phyloP scores from a whole-genome alignment of 768 basidiomycete genomes.

The Boletus patriciae region DNA sequence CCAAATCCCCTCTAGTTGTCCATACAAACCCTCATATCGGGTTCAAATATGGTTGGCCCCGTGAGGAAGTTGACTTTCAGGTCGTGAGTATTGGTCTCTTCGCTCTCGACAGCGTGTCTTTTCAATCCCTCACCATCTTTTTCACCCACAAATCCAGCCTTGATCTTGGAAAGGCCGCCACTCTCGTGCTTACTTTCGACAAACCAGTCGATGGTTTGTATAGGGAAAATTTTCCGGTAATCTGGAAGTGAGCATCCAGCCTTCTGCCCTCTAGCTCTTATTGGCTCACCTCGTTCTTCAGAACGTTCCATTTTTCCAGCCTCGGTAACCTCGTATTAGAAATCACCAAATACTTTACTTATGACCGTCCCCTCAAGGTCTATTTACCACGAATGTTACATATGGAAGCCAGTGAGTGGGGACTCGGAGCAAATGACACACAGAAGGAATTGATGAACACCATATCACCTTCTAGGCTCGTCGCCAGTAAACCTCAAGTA shows the following conservation, averaged over 20 bases:
- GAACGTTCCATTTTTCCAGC: too few species aligned
- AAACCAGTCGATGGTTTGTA: neutral
- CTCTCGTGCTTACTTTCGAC: neutral
- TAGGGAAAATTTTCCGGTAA: neutral
- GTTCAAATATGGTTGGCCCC: neutral
- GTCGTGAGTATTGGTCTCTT: neutral
- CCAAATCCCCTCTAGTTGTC: neutral
- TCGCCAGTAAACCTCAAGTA: neutral
- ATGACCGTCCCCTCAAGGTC: neutral
- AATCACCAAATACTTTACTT: neutral
- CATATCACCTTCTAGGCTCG: neutral
- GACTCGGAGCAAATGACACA: neutral
- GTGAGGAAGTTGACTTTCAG: neutral
- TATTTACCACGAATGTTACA: neutral
- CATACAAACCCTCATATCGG: neutral
- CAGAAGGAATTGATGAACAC: neutral
- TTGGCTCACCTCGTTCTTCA: neutral
- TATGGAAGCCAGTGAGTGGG: neutral
- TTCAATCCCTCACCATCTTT: neutral
- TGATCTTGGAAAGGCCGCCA: neutral
- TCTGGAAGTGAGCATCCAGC: neutral
- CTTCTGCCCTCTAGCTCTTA: neutral
- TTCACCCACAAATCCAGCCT: neutral
- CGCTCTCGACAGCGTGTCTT: neutral
- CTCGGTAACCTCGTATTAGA: neutral